phyloP scores from a whole-genome alignment of 306 rosid genomes.

The Prunus mume region DNA sequence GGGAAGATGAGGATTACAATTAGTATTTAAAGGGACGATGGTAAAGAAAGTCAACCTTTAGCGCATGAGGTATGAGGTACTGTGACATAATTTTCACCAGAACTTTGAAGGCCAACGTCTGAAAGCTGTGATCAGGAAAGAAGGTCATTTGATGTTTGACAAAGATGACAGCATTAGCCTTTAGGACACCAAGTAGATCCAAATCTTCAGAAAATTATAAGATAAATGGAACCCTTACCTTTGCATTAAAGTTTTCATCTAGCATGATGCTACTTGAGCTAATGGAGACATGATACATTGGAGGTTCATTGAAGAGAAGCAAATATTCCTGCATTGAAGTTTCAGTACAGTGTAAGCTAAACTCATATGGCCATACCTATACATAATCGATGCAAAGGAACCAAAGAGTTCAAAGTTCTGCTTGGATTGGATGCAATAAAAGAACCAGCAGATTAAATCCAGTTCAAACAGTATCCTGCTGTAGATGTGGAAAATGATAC shows the following conservation, averaged over 20 bases:
- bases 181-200: background rate
- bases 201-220: no score
- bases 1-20: no score
- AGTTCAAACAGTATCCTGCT: background rate
- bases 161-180: background rate
- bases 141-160: background rate
- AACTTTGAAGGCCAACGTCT: constrained; percentile 53
- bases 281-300: constrained; percentile 69
- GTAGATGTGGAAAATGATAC: background rate
- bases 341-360: background rate
- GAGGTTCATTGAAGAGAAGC: constrained; percentile 79
- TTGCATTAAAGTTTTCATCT: constrained; percentile 78
- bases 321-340: constrained; percentile 72
- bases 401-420: background rate
- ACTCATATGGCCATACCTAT: background rate
- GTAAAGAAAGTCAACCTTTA: constrained; percentile 45
- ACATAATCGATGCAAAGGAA: background rate
- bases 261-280: constrained; percentile 78
- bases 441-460: background rate
- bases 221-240: constrained; percentile 39
- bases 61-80: constrained; percentile 40
- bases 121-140: constrained; percentile 57
- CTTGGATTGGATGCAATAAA: background rate
- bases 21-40: background rate
- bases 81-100: constrained; percentile 34